Conservation (phyloP, 495 filamentous ascomycete species). For the Poronia punctata region DNA sequence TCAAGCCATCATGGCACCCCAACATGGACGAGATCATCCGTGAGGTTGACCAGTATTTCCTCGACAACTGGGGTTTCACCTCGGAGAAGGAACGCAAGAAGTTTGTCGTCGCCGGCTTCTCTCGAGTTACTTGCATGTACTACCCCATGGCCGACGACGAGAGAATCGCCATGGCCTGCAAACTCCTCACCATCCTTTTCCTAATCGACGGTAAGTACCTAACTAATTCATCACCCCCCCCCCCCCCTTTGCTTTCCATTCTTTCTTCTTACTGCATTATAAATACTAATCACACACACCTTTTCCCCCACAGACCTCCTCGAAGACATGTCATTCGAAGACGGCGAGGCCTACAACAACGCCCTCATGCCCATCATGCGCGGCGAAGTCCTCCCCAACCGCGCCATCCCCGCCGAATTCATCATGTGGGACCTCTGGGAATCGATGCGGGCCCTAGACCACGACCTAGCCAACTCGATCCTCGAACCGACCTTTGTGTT, state of each 20-base stretch:
- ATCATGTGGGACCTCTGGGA: constrained; percentile 34
- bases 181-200: constrained; percentile 17
- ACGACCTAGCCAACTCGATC: not conserved
- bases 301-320: no score
- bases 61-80: constrained; percentile 17
- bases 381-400: constrained; percentile 21
- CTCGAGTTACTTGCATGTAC: constrained; percentile 18
- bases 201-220: constrained; percentile 16
- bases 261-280: no score
- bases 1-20: not conserved
- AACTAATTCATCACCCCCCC: no score
- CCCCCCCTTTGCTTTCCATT: no score
- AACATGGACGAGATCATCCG: not conserved
- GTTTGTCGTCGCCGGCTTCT: constrained; percentile 18
- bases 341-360: constrained; percentile 25
- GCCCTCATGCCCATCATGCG: constrained; percentile 24
- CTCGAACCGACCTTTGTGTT: not conserved
- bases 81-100: constrained; percentile 12
- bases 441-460: constrained; percentile 15
- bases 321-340: constrained; percentile 33
- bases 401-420: constrained; percentile 21
- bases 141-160: constrained; percentile 15
- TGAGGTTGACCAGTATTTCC: constrained; percentile 11
- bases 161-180: constrained; percentile 17
- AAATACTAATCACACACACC: no score